Evolutionary conservation across 2,329 filamentous ascomycete species (phyloP), one percentile per base, ranked within the genome.

Genomic region (Akanthomyces dipterigenus): DNA sequence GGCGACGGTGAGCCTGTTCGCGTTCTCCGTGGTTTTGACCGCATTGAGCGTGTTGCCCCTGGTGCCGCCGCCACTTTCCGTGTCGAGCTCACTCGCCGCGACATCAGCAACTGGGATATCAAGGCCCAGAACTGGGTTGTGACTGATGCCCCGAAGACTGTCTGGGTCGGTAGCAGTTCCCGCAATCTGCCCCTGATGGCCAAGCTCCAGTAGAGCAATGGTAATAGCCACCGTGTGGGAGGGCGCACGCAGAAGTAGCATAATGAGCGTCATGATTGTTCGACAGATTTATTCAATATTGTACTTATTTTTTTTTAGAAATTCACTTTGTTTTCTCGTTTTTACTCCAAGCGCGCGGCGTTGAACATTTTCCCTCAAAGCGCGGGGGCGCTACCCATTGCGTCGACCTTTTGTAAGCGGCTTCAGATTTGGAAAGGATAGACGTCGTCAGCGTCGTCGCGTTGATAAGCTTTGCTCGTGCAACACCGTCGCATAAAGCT

Each of bases 31-130:
- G 88, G 88, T 49, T 98, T 97, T 69, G 90, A 96, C 62, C 85
- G 91, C 51, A 74, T 96, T 62, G 72, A 76, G 64, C 81, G 79
- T 55, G 86, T 97, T 64, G 78, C 82, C 4, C 82, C 90, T 0
- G 91, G 90, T n/a, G 73, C 85, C 73, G 85, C 81, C 56, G 80
- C 77, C 3, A 83, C 80, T 2, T 96, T 95, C 78, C 79, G 73
- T 1, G 86, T 84, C 0, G 82, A 86, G 18, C 75, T 97, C 60
- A 92, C 87, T 6, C 83, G 93, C 43, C 86, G 91, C 61, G 93
- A 97, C 70, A 67, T 97, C 61, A 91, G 88, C 71, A 95, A 92
- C 77, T 97, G 93, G 93, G 90, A 96, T 67, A 78, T 83, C 1
- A 80, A 70, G 1, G 72, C 76, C n/a, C 93, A 97, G 80, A 88